Conservation (phyloP, 2,329 filamentous ascomycete species). For the Trichoderma breve region DNA sequence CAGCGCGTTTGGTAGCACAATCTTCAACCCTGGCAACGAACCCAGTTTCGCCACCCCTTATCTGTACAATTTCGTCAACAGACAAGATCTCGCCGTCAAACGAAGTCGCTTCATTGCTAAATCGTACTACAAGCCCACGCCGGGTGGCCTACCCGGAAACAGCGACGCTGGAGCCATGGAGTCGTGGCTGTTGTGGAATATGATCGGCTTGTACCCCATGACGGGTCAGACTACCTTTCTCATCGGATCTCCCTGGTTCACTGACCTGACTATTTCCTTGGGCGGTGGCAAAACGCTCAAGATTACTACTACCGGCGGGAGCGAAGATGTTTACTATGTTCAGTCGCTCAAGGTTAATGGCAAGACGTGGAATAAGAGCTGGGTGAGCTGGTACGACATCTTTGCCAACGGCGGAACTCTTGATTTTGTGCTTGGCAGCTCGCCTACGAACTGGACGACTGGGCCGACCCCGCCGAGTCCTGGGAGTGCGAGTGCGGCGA, state of each 20-base stretch:
- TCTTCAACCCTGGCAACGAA: slow-evolving; percentile 68
- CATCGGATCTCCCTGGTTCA: slow-evolving; percentile 63
- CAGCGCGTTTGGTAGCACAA: slow-evolving; percentile 48
- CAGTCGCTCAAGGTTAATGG: slow-evolving; percentile 67
- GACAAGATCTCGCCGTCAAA: slow-evolving; percentile 60
- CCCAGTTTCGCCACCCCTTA: slow-evolving; percentile 66
- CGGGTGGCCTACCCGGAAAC: slow-evolving; percentile 64
- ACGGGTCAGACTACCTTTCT: slow-evolving; percentile 68
- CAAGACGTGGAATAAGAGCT: slow-evolving; percentile 58
- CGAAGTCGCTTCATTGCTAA: slow-evolving; percentile 59
- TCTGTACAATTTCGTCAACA: slow-evolving; percentile 65
- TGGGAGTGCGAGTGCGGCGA: slow-evolving; percentile 33
- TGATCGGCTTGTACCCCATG: slow-evolving; percentile 66
- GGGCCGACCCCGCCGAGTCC: slow-evolving; percentile 62
- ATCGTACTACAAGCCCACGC: slow-evolving; percentile 55
- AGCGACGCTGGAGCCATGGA: slow-evolving; percentile 73
- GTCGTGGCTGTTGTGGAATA: slow-evolving; percentile 66
- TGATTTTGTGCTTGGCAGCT: slow-evolving; percentile 60
- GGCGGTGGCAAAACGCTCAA: slow-evolving; percentile 52
- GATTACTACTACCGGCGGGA: slow-evolving; percentile 53
- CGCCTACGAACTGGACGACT: slow-evolving; percentile 55
- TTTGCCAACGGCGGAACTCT: slow-evolving; percentile 62
- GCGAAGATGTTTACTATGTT: slow-evolving; percentile 55
- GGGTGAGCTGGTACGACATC: slow-evolving; percentile 65
- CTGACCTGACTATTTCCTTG: slow-evolving; percentile 57